Conservation (phyloP, 2,329 filamentous ascomycete genomes). For the Exophiala sp. region DNA sequence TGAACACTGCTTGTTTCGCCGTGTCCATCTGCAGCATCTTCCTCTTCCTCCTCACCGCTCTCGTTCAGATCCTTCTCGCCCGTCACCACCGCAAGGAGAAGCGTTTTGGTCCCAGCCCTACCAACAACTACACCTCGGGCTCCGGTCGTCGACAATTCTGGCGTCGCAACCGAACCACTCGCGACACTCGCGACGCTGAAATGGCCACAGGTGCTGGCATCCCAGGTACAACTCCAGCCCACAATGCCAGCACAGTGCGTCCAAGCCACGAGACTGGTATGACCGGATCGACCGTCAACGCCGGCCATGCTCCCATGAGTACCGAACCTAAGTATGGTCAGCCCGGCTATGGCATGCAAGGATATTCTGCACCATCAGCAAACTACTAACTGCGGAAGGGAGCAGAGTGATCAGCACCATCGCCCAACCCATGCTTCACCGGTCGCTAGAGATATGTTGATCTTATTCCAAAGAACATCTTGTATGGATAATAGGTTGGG, state of each 20-base stretch:
- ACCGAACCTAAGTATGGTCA: constrained; percentile 34
- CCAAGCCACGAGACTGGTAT: constrained; percentile 47
- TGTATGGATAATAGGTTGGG: too few relatives aligned
- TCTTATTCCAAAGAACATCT: too few relatives aligned
- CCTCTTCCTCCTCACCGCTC: constrained; percentile 68
- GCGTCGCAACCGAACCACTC: constrained; percentile 36
- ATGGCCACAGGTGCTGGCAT: constrained; percentile 35
- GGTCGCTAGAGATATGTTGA: too few relatives aligned
- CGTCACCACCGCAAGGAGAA: constrained; percentile 69
- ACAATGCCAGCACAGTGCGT: constrained; percentile 26
- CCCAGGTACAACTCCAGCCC: background rate
- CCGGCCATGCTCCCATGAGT: constrained; percentile 26
- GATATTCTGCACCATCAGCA: constrained; percentile 4
- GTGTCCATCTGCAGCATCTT: constrained; percentile 75
- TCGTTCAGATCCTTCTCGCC: constrained; percentile 62
- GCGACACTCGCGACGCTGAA: constrained; percentile 40
- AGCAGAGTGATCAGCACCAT: too few relatives aligned
- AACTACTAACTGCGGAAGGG: constrained; percentile 4
- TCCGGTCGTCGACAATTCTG: constrained; percentile 46
- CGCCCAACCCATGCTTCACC: too few relatives aligned
- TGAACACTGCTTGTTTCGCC: constrained; percentile 72
- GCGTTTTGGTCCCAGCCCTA: constrained; percentile 60
- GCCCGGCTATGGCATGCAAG: constrained; percentile 24
- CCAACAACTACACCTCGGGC: constrained; percentile 63
- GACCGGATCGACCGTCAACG: constrained; percentile 44